Base-by-base conservation (phyloP, 2,329 filamentous ascomycete species). In the Piedraia hortae region DNA sequence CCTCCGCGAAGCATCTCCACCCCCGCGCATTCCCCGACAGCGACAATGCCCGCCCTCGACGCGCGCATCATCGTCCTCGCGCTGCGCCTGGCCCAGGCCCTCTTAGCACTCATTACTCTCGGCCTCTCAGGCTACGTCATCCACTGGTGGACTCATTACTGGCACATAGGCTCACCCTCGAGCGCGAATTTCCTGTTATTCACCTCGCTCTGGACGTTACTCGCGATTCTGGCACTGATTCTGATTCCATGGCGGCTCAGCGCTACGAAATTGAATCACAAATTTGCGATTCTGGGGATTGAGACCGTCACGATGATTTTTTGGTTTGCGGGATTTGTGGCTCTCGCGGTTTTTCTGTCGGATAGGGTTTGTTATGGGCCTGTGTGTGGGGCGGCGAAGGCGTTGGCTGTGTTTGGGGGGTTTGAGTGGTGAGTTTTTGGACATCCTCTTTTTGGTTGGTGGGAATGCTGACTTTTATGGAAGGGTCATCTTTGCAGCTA, bases 241-340 rank as follows among this genome's bases (percentile, higher is more conserved):
- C 29, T 80, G 21, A 53, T 65, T 3, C 72, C 73, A 1, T 37
- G 32, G 38, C 36, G 27, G 12, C 38, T 39, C 26, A 31, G 31
- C 22, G 31, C 35, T 12, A 49, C 50, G 12, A 14, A 21, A n/a
- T 35, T 63, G 6, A 65, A 66, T 34, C 62, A 75, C 43, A 59
- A 56, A 23, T 60, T 62, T 22, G 62, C 56, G 19, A 59, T 77
- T 9, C 50, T 80, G 10, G 64, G 37, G 1, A 53, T 74, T 14
- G 72, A 88, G 37, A 53, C 51, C 20, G 32, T 85, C 12, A 85
- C 74, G 6, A 67, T 70, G 48, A 54, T 88, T 25, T 88, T 88
- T 52, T 90, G 78, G 78, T 85, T 91, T 39, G 67, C 70, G 1
- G 77, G 75, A 4, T 71, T 77, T 35, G 66, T 88, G 32, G 74